phyloP scores from a whole-genome alignment of 73 alveolate species.

The Stentor roeselii region DNA sequence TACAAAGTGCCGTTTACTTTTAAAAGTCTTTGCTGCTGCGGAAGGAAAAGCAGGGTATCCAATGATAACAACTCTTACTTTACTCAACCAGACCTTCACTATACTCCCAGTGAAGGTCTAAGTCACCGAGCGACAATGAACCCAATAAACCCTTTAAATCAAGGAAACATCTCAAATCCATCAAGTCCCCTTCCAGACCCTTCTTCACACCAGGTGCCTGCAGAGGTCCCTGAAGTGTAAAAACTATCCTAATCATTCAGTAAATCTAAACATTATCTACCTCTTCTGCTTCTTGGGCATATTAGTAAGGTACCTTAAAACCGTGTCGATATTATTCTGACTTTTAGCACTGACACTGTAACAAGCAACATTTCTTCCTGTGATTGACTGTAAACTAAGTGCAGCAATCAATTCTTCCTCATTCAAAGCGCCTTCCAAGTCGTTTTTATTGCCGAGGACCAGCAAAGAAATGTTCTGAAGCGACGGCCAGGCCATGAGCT shows the following conservation, averaged over 20 bases:
- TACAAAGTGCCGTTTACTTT: neutral
- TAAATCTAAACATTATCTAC: neutral
- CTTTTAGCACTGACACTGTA: conserved; percentile 74
- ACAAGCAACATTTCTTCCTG: conserved; percentile 80
- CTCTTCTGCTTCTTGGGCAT: conserved; percentile 34
- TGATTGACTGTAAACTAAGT: conserved; percentile 51
- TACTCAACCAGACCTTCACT: neutral
- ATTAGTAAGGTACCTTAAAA: conserved; percentile 59
- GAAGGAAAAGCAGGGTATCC: neutral
- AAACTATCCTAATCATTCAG: neutral
- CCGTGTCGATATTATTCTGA: conserved; percentile 62
- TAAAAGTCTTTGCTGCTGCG: neutral
- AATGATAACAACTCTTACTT: neutral
- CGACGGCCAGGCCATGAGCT: conserved; percentile 67
- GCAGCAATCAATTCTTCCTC: conserved; percentile 77
- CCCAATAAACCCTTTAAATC: neutral
- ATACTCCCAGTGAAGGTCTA: neutral
- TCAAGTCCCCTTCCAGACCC: neutral
- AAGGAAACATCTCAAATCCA: neutral
- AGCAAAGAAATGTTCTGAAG: conserved; percentile 74
- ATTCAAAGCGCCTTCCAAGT: conserved; percentile 66
- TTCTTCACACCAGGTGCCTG: neutral
- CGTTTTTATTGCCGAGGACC: conserved; percentile 79
- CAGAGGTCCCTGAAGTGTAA: neutral
- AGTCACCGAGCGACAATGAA: neutral